Evolutionary conservation across 345 rosid genomes (phyloP).

Genomic region (Pseudoturritis turrita): DNA sequence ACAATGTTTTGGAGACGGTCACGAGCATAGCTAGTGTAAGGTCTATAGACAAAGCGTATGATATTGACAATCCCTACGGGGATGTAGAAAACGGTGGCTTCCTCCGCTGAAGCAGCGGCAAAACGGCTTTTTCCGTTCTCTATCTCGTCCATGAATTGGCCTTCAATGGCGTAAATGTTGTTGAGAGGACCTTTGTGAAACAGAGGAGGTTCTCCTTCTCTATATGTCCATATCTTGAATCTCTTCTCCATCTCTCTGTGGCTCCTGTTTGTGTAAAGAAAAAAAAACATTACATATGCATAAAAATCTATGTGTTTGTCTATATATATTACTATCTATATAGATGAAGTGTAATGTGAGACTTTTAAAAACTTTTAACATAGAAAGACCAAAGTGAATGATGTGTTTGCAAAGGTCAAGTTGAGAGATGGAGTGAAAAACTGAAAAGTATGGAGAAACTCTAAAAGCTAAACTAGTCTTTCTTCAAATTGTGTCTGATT

Average conservation of each 20-base stretch:
- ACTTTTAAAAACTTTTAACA: slow-evolving; percentile 21
- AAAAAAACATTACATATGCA: slow-evolving; percentile 30
- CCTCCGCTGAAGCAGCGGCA: slow-evolving; percentile 38
- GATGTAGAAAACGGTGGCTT: slow-evolving; percentile 47
- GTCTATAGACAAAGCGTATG: slow-evolving; percentile 35
- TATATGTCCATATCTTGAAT: slow-evolving; percentile 53
- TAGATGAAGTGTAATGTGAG: slow-evolving; percentile 27
- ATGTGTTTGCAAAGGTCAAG: slow-evolving; percentile 16
- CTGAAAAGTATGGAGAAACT: slow-evolving; percentile 6
- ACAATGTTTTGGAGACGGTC: slow-evolving; percentile 33
- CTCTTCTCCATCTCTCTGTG: slow-evolving; percentile 51
- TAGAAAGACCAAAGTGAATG: slow-evolving; percentile 6
- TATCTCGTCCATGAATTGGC: slow-evolving; percentile 56
- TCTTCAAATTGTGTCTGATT: background rate
- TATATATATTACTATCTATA: background rate
- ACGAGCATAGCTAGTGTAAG: slow-evolving; percentile 34
- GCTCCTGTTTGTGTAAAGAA: slow-evolving; percentile 36
- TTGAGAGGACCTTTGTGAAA: slow-evolving; percentile 40
- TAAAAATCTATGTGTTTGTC: background rate
- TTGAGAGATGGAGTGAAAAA: background rate
- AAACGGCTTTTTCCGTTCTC: slow-evolving; percentile 40
- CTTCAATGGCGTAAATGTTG: slow-evolving; percentile 44
- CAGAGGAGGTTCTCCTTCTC: slow-evolving; percentile 50
- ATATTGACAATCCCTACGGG: slow-evolving; percentile 43
- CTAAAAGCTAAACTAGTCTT: slow-evolving; percentile 4